phyloP scores from a whole-genome alignment of 75 land plant species.

The Cunninghamia lanceolata region DNA sequence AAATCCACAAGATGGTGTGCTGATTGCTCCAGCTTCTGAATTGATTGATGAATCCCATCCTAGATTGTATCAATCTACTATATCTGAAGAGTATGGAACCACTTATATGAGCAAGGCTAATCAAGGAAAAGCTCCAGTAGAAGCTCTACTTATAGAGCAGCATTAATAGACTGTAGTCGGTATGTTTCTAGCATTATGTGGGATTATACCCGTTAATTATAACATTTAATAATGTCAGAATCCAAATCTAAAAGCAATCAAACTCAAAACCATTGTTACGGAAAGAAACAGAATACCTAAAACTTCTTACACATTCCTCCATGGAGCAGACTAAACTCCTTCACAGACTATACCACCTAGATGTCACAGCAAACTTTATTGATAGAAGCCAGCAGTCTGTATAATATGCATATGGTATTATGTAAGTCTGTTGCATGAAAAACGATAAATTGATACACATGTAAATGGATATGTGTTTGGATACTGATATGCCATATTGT shows the following conservation, averaged over 20 bases:
- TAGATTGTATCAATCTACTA: slow-evolving; percentile 14
- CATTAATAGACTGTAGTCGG: neutral
- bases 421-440: no score
- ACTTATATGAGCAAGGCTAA: neutral
- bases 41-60: slow-evolving; percentile 24
- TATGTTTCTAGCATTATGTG: neutral
- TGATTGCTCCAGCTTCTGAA: slow-evolving; percentile 29
- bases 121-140: neutral
- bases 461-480: no score
- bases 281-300: neutral
- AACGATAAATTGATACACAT: no score
- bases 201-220: no score
- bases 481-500: no score
- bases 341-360: neutral
- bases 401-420: no score
- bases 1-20: slow-evolving; percentile 21
- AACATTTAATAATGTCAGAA: no score
- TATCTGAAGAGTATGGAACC: slow-evolving; percentile 6
- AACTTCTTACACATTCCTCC: neutral
- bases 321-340: neutral
- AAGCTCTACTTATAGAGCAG: neutral
- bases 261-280: no score
- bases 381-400: no score
- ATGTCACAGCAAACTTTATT: no score
- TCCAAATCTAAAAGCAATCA: no score